A percentile compares a stretch with the other conserved stretches of the same genome.
Conservation (phyloP, 225 moss, liverwort and hornwort genomes). For the Ulota crispa region DNA sequence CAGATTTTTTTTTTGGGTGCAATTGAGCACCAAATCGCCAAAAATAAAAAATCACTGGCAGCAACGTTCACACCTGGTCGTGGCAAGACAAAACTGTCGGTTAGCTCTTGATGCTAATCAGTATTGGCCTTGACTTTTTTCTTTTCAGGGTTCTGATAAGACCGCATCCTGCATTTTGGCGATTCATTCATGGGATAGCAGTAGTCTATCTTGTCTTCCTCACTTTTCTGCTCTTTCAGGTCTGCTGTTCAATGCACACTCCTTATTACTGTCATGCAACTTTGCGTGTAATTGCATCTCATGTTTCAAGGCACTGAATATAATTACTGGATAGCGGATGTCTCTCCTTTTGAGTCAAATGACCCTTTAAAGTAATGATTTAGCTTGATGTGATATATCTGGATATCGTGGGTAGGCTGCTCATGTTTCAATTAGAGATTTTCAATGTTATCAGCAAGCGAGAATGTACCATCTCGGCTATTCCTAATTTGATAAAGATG, state of each 20-base stretch:
- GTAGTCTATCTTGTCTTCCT: constrained; percentile 83
- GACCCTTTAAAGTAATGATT: background rate
- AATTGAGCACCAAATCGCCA: no score
- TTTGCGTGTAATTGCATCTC: background rate
- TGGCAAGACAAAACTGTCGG: constrained; percentile 5
- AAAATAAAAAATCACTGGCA: no score
- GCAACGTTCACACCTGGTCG: constrained; percentile 1
- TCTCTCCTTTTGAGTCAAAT: constrained; percentile 6
- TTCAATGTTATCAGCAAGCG: constrained; percentile 15
- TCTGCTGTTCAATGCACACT: constrained; percentile 20
- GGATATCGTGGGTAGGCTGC: constrained; percentile 10
- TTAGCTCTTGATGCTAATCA: background rate
- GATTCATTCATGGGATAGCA: constrained; percentile 79
- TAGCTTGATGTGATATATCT: constrained; percentile 12
- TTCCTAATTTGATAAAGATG: constrained; percentile 15
- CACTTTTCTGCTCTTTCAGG: constrained; percentile 91
- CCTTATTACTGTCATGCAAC: background rate
- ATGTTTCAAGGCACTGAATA: background rate
- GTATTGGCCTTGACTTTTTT: background rate
- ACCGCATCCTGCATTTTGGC: constrained; percentile 92
- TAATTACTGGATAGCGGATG: background rate
- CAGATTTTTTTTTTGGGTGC: no score
- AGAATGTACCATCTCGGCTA: background rate
- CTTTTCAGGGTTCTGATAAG: constrained; percentile 71
- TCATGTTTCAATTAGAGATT: constrained; percentile 16